Conservation (phyloP, 75 land plant genomes). For the Selaginella tamariscina region DNA sequence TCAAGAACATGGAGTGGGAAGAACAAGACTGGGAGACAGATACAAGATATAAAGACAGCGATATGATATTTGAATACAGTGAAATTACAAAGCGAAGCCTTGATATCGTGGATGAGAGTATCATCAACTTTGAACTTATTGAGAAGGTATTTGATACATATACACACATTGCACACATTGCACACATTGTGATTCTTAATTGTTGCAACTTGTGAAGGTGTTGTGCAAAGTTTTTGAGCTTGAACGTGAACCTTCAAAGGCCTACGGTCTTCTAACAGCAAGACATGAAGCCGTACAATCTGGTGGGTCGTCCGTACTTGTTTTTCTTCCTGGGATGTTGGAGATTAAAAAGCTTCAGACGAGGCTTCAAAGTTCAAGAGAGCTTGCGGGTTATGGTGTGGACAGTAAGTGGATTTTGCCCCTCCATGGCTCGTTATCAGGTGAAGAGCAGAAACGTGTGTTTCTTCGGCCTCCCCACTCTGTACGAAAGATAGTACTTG, state of each 20-base stretch:
- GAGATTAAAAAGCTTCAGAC: conserved; percentile 25
- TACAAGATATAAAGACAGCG: no score
- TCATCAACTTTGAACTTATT: conserved; percentile 28
- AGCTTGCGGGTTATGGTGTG: conserved; percentile 17
- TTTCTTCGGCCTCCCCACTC: conserved; percentile 24
- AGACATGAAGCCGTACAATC: not conserved
- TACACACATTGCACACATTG: no score
- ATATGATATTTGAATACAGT: conserved; percentile 18
- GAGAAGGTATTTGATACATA: no score
- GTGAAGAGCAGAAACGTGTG: conserved; percentile 37
- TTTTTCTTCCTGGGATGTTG: conserved; percentile 28
- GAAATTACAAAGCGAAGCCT: conserved; percentile 22
- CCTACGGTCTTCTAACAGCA: conserved; percentile 11
- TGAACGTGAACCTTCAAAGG: conserved; percentile 9
- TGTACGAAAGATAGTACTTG: conserved; percentile 24
- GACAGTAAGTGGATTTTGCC: conserved; percentile 25
- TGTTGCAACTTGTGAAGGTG: no score
- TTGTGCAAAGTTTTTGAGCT: conserved; percentile 18
- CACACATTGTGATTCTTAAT: no score
- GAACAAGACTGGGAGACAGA: not conserved
- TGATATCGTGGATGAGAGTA: conserved; percentile 22
- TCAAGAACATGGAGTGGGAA: no score
- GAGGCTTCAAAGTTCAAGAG: conserved; percentile 21
- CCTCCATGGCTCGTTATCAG: conserved; percentile 24
- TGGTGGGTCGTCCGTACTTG: conserved; percentile 27